These are phyloP conservation scores for Suhomyces sp. DNA, from an alignment of 805 yeast species.

Conservation along the genomic window DNA sequence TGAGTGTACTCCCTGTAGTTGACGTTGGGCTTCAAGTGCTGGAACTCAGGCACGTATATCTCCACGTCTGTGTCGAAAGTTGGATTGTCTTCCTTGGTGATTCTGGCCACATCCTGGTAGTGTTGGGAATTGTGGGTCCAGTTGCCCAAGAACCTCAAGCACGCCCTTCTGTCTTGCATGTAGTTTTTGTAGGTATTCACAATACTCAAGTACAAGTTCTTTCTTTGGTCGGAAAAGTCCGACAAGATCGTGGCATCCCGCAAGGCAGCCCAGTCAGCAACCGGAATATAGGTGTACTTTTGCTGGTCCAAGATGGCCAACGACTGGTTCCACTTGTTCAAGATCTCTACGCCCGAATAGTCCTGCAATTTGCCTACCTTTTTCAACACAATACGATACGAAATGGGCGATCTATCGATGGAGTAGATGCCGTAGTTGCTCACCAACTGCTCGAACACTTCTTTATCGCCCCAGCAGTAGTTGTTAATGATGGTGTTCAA, in stretches of 20 bases:
- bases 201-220: conserved; percentile 51
- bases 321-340: conserved; percentile 53
- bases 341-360: conserved; percentile 48
- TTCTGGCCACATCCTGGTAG: conserved; percentile 17
- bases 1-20: conserved; percentile 22
- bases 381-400: conserved; percentile 69
- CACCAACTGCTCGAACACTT: conserved; percentile 61
- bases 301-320: conserved; percentile 46
- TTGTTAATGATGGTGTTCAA: conserved; percentile 72
- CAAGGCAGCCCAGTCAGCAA: conserved; percentile 82
- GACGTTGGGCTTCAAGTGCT: conserved; percentile 25
- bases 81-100: conserved; percentile 19
- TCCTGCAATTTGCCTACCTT: conserved; percentile 65
- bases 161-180: conserved; percentile 36
- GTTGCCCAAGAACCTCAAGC: conserved; percentile 25
- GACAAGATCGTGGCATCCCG: conserved; percentile 70
- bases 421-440: conserved; percentile 56
- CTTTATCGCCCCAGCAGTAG: conserved; percentile 63
- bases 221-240: conserved; percentile 41
- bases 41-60: conserved; percentile 22
- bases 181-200: conserved; percentile 43
- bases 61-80: conserved; percentile 16
- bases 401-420: conserved; percentile 61
- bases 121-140: conserved; percentile 30
- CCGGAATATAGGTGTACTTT: conserved; percentile 61